Evolutionary conservation across 768 basidiomycete genomes (phyloP).

Genomic region (Leccinum incarnatum): DNA sequence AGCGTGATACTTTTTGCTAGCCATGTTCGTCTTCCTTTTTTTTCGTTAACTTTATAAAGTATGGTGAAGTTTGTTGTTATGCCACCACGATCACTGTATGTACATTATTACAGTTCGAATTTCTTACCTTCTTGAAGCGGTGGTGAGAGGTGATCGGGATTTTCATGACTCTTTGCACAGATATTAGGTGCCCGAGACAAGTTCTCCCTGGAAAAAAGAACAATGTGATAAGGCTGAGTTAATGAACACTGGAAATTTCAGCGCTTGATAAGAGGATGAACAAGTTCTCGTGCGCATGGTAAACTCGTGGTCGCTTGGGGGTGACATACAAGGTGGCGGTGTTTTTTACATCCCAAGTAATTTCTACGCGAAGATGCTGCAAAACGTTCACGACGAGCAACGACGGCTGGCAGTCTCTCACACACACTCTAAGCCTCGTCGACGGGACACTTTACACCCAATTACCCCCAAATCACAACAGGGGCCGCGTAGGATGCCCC

Average conservation of each 20-base stretch:
- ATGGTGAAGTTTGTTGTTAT: slow-evolving; percentile 1
- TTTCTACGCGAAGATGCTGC: not conserved
- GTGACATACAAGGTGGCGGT: slow-evolving; percentile 1
- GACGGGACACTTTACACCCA: not conserved
- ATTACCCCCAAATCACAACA: not conserved
- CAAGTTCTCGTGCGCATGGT: not conserved
- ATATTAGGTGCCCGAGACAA: not conserved
- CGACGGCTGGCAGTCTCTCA: not conserved
- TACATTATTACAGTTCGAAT: slow-evolving; percentile 1
- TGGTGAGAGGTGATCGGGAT: not conserved
- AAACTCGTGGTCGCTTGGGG: not conserved
- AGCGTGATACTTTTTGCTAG: slow-evolving; percentile 1
- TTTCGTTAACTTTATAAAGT: slow-evolving; percentile 17
- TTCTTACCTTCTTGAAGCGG: not conserved
- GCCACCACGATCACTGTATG: not conserved
- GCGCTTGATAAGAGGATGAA: not conserved
- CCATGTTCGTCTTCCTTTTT: slow-evolving; percentile 1
- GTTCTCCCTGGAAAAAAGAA: not conserved
- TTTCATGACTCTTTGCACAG: not conserved
- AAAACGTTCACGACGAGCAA: not conserved
- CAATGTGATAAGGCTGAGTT: not conserved
- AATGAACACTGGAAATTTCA: not conserved
- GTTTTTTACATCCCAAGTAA: not conserved
- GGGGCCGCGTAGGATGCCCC: slow-evolving; percentile 35
- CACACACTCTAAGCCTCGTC: slow-evolving; percentile 1